A percentile compares a stretch with the other conserved stretches of the same genome.
Conservation (phyloP, 768 basidiomycete species). For the Macrolepiota fuliginosa region DNA sequence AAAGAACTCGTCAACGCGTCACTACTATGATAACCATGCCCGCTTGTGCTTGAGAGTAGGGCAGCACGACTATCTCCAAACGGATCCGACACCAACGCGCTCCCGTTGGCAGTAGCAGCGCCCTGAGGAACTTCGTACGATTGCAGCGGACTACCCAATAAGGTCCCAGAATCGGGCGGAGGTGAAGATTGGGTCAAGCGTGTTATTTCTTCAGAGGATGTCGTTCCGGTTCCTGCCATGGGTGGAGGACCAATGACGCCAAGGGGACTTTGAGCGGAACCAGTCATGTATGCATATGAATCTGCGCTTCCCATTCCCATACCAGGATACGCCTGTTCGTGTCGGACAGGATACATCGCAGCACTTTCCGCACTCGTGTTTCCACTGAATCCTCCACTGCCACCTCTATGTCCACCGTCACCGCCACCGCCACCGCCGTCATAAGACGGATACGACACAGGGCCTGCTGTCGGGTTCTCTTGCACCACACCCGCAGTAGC, state of each 20-base stretch:
- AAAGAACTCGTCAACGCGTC: background rate
- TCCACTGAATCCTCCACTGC: conserved; percentile 13
- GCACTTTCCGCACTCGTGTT: conserved; percentile 23
- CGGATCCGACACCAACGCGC: background rate
- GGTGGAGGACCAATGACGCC: conserved; percentile 16
- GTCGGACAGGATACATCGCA: conserved; percentile 7
- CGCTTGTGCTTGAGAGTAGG: background rate
- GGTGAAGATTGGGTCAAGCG: background rate
- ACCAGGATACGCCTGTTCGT: background rate
- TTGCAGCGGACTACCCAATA: background rate
- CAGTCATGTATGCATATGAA: background rate
- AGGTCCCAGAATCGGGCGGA: background rate
- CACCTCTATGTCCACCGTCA: conserved; percentile 15
- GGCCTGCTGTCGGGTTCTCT: conserved; percentile 11
- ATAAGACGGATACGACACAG: conserved; percentile 3
- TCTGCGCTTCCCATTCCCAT: background rate
- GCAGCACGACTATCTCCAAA: background rate
- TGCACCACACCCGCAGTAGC: conserved; percentile 1
- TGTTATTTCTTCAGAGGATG: conserved; percentile 11
- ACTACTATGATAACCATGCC: conserved; percentile 4
- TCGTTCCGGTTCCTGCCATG: conserved; percentile 3
- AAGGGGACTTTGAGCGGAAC: background rate
- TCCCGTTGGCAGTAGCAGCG: background rate
- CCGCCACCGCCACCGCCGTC: conserved; percentile 16
- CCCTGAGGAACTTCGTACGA: background rate